Conservation (phyloP, 1,284 basidiomycete genomes). For the Rhodotorula sp. region DNA sequence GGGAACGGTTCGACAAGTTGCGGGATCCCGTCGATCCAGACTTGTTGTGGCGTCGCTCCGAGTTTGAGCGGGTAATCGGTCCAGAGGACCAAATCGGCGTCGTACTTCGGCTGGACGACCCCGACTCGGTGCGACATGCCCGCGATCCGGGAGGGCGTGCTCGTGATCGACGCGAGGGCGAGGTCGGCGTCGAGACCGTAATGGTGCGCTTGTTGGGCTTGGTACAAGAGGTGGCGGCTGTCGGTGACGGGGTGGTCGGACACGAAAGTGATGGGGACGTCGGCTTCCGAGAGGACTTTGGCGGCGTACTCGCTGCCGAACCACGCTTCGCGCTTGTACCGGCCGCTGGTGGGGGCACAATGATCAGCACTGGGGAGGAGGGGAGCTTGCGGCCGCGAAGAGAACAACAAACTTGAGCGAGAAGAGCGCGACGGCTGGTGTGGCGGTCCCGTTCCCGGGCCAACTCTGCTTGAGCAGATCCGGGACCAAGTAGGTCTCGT, state of each 20-base stretch:
- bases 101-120: slow-evolving; percentile 62
- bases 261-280: slow-evolving; percentile 63
- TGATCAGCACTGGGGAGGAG: neutral
- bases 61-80: slow-evolving; percentile 78
- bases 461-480: slow-evolving; percentile 71
- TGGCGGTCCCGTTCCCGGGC: slow-evolving; percentile 46
- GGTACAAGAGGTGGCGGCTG: slow-evolving; percentile 73
- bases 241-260: slow-evolving; percentile 68
- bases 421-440: slow-evolving; percentile 73
- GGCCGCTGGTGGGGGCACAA: slow-evolving; percentile 32
- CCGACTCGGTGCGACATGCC: slow-evolving; percentile 82
- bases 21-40: slow-evolving; percentile 62
- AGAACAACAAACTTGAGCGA: slow-evolving; percentile 60
- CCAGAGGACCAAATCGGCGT: slow-evolving; percentile 78
- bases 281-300: slow-evolving; percentile 71
- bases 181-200: slow-evolving; percentile 58
- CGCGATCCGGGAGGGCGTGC: slow-evolving; percentile 70
- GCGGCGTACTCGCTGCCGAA: slow-evolving; percentile 82
- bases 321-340: slow-evolving; percentile 83
- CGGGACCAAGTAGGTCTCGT: slow-evolving; percentile 71
- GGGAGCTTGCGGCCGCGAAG: neutral
- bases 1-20: slow-evolving; percentile 47
- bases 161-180: slow-evolving; percentile 71
- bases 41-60: slow-evolving; percentile 59
- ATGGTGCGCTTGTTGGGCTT: slow-evolving; percentile 84